Evolutionary conservation across 805 yeast species (phyloP).

Genomic region (Monosporozyma servazzii): DNA sequence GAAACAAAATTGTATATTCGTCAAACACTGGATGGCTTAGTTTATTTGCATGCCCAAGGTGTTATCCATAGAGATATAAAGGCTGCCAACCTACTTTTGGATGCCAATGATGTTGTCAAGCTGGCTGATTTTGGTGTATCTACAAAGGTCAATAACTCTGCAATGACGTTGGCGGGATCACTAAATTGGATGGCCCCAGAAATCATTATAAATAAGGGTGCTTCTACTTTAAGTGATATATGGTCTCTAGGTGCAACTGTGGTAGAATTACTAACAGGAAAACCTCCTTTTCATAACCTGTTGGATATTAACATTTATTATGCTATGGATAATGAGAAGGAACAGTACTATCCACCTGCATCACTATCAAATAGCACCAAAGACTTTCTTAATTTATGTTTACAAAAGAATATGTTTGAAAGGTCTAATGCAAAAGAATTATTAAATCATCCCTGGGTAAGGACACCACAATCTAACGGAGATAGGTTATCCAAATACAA

Average conservation of each 20-base stretch:
- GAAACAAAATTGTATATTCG: slow-evolving; percentile 51
- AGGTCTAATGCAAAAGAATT: slow-evolving; percentile 60
- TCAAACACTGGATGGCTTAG: slow-evolving; percentile 65
- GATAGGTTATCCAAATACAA: slow-evolving; percentile 18
- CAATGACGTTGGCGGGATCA: slow-evolving; percentile 67
- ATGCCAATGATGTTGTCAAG: slow-evolving; percentile 65
- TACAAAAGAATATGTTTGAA: slow-evolving; percentile 56
- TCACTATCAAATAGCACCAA: slow-evolving; percentile 41
- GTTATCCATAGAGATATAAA: slow-evolving; percentile 89
- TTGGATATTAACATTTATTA: slow-evolving; percentile 31
- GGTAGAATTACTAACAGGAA: slow-evolving; percentile 73
- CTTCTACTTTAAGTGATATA: slow-evolving; percentile 80
- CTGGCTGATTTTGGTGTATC: slow-evolving; percentile 96
- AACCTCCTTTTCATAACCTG: slow-evolving; percentile 74
- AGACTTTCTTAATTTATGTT: slow-evolving; percentile 60
- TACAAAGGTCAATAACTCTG: slow-evolving; percentile 58
- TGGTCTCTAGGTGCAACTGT: slow-evolving; percentile 96
- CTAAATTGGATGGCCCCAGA: slow-evolving; percentile 99
- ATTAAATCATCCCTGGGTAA: slow-evolving; percentile 47
- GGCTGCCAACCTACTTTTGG: slow-evolving; percentile 79
- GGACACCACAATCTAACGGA: slow-evolving; percentile 4
- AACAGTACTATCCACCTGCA: slow-evolving; percentile 29
- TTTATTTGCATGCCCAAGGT: slow-evolving; percentile 64
- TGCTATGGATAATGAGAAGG: slow-evolving; percentile 32
- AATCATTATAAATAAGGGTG: slow-evolving; percentile 73